Base-by-base conservation (phyloP, 2,329 filamentous ascomycete species). In the Xylaria sp. region DNA sequence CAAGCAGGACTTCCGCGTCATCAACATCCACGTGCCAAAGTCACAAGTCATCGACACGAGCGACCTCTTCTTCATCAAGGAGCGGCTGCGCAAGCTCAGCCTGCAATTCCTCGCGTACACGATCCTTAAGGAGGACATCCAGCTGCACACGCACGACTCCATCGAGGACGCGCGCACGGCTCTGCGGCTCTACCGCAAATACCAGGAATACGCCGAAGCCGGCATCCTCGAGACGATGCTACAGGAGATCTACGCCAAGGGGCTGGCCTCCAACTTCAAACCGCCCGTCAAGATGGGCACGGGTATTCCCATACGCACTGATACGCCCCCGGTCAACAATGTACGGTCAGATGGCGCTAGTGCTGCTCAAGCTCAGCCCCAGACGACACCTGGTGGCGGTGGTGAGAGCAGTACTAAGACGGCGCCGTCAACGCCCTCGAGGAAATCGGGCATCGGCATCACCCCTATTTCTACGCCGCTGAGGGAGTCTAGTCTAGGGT, bases 131-230 rank as follows among this genome's bases (percentile, higher is more conserved):
- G 92, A 98, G 77, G 92, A 94, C 72, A 97, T 99, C 64, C 96
- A 99, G 77, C 85, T 92, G 72, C 91, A 92, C 68, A 92, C 89
- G 6, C 96, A 99, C 77, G 95, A 99, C 77, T 94, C 90, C 11
- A 96, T 99, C 69, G 95, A 98, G 77, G 95, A 99, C 75, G 94
- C 95, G 0, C 86, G 91, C 25, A 97, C 94, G 42, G 95, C 96
- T 0, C 82, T 98, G 42, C 92, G 92, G 74, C 82, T 99, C 8
- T 99, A 89, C 72, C 86, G 90, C 46, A 97, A 97, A 76, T 97
- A 93, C 76, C 84, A 92, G 66, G 94, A 98, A 78, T 98, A 92
- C 72, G 83, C 90, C 55, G 92, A 96, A 69, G 92, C 92, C 0
- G 94, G 94, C 0, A 88, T 96, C 4, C 80, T 96, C 54, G 89